phyloP scores from a whole-genome alignment of 306 rosid species.

The Begonia loranthoides region DNA sequence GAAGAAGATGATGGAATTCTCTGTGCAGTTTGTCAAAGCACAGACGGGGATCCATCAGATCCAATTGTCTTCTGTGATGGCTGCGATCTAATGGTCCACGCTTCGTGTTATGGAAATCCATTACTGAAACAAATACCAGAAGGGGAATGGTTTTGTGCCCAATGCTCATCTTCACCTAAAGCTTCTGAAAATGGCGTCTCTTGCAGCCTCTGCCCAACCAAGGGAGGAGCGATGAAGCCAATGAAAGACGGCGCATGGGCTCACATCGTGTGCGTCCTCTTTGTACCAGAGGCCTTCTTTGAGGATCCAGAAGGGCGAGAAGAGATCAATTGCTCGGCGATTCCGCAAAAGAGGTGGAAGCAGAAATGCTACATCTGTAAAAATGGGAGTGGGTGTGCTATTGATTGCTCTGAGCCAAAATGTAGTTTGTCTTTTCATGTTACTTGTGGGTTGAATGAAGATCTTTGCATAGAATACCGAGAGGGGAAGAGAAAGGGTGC shows the following conservation, averaged over 20 bases:
- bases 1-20: constrained; percentile 48
- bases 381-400: constrained; percentile 31
- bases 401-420: constrained; percentile 57
- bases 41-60: constrained; percentile 64
- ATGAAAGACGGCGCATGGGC: constrained; percentile 48
- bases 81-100: constrained; percentile 78
- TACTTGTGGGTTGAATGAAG: constrained; percentile 56
- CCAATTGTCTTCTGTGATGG: constrained; percentile 88
- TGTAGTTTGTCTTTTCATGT: constrained; percentile 59
- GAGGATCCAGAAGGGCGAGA: constrained; percentile 63
- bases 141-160: constrained; percentile 65
- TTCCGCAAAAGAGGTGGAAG: constrained; percentile 49
- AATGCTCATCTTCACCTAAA: constrained; percentile 18
- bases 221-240: constrained; percentile 57
- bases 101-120: constrained; percentile 73
- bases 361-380: constrained; percentile 46
- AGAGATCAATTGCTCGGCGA: constrained; percentile 56
- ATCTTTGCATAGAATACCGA: constrained; percentile 51
- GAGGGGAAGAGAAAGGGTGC: constrained; percentile 48
- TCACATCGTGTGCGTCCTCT: constrained; percentile 52
- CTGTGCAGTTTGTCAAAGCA: constrained; percentile 63
- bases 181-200: background rate
- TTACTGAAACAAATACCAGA: constrained; percentile 37
- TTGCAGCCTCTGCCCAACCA: constrained; percentile 42
- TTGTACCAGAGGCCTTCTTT: constrained; percentile 77